phyloP scores from a whole-genome alignment of 257 asterid species.

The Nicotiana sylvestris region DNA sequence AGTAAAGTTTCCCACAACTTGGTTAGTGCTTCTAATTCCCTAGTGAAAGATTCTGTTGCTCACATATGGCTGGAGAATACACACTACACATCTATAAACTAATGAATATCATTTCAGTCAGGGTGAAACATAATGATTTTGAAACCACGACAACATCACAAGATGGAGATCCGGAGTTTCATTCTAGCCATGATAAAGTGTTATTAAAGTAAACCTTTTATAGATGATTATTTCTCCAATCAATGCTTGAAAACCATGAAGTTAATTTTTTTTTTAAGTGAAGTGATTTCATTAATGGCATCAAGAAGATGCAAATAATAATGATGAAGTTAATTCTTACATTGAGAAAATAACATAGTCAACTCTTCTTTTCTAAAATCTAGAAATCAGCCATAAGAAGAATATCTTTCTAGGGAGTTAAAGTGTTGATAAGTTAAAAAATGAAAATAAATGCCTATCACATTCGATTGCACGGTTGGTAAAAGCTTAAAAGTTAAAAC shows the following conservation, averaged over 20 bases:
- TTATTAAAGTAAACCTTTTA: background rate
- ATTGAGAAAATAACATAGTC: background rate
- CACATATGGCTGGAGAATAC: background rate
- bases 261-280: background rate
- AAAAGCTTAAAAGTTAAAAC: background rate
- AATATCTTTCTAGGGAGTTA: background rate
- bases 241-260: background rate
- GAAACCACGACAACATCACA: background rate
- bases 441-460: background rate
- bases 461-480: background rate
- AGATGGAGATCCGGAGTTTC: background rate
- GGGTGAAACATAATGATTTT: background rate
- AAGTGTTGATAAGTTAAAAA: background rate
- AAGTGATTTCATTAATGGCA: background rate
- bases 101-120: background rate
- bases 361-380: background rate
- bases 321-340: background rate
- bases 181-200: background rate
- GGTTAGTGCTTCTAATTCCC: background rate
- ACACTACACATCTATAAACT: background rate
- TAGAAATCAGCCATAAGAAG: background rate
- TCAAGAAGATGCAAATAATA: too few species aligned
- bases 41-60: background rate
- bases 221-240: background rate
- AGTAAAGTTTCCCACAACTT: slow-evolving; percentile 1